Evolutionary conservation across 148 eudicot genomes (phyloP), one percentile per base, ranked within the genome.

Genomic region (Amaranthus hypochondriacus): DNA sequence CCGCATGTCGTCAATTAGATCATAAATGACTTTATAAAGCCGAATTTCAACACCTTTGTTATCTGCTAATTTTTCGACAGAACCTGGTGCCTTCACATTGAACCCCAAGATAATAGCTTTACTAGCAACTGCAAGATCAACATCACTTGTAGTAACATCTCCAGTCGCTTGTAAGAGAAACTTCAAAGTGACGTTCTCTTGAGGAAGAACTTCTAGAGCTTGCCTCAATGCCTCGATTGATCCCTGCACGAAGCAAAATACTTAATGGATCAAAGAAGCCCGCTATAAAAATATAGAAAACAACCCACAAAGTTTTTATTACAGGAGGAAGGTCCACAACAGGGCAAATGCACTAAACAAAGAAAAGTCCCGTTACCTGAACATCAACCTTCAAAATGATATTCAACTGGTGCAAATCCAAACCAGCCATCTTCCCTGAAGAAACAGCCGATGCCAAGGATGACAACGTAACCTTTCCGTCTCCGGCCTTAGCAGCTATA

Each of bases 161-260:
- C 98, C 98, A 9, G 96, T 81, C 77, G 93, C 92, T 84, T 95
- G 96, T 80, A 95, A 82, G 54, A 95, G 83, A 75, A 95, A 95
- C 79, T 92, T 92, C 80, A 95, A 71, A 81, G 88, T 82, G 42
- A 95, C 89, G 75, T 89, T 95, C 64, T 85, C 88, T 73, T 92
- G 98, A 67, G 98, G 98, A 73, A 95, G 98, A 79, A 82, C 90
- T 75, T 87, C 89, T 58, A 95, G 84, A 54, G 98, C 96, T 86
- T 92, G 97, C 79, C 74, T 87, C 64, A 95, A 78, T 62, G 98
- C 98, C 82, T 95, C 98, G 39, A 90, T 86, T 44, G 98, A 90
- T 73, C 98, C 98, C 98, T 94, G 79, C 15, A 65, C 39, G 71
- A 47, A 58, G 56, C 15, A 53, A 46, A 71, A 76, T 43, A 64